Percentiles rank a stretch among this genome's conserved stretches.
These are phyloP conservation scores for Alternaria metachromatica DNA, from an alignment of 2,329 filamentous ascomycete species.

Conservation along the genomic window DNA sequence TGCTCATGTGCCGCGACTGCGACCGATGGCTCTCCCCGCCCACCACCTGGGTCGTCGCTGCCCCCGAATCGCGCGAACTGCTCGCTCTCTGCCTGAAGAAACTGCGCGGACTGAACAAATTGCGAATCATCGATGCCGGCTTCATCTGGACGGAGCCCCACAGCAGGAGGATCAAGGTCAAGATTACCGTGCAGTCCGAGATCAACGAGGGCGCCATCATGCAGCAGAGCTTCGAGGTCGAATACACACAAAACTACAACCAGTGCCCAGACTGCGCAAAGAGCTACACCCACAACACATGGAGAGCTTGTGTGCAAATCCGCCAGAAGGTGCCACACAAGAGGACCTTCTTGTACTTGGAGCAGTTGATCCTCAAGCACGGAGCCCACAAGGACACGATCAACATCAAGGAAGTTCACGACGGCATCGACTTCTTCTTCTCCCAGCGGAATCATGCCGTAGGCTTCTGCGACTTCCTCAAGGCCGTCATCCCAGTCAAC, in stretches of 20 bases:
- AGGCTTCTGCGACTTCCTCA: conserved; percentile 89
- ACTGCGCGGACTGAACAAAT: conserved; percentile 83
- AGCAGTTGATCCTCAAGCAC: conserved; percentile 96
- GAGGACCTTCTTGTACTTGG: conserved; percentile 81
- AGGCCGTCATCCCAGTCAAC: conserved; percentile 78
- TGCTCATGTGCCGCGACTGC: conserved; percentile 94
- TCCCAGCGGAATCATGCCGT: conserved; percentile 88
- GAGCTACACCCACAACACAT: conserved; percentile 95
- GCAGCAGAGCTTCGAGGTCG: conserved; percentile 94
- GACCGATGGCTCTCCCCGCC: conserved; percentile 90
- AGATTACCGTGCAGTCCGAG: conserved; percentile 87
- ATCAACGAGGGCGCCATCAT: conserved; percentile 71
- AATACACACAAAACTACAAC: conserved; percentile 88
- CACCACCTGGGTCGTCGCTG: conserved; percentile 81
- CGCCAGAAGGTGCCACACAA: conserved; percentile 97
- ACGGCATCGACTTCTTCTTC: conserved; percentile 97
- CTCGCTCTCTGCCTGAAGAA: conserved; percentile 91
- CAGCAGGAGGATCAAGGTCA: conserved; percentile 88
- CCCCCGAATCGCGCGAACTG: conserved; percentile 88
- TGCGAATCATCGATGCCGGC: conserved; percentile 91
- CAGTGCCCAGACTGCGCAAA: conserved; percentile 90
- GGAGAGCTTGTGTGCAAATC: conserved; percentile 92
- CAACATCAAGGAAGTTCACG: conserved; percentile 97
- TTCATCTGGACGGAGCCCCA: conserved; percentile 99
- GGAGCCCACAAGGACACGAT: conserved; percentile 81